A percentile compares a stretch with the other conserved stretches of the same genome.
Conservation (phyloP, 2,329 filamentous ascomycete genomes). For the Paraphoma sp. region DNA sequence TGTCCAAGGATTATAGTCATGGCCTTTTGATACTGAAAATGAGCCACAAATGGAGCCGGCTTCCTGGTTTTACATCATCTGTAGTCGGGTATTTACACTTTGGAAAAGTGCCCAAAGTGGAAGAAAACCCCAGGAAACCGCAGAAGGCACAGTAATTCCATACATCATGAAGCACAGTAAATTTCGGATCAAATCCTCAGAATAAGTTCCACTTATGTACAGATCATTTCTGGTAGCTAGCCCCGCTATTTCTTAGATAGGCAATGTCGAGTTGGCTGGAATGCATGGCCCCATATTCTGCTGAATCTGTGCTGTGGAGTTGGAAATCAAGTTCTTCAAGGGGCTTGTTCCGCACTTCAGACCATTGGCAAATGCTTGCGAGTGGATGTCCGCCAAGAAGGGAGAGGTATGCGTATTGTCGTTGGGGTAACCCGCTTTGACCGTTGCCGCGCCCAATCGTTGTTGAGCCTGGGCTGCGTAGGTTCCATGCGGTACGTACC, state of each 20-base stretch:
- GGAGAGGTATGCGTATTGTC: slow-evolving; percentile 34
- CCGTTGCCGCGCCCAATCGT: slow-evolving; percentile 18
- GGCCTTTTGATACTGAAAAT: no score
- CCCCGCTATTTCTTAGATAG: slow-evolving; percentile 4
- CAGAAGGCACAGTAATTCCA: no score
- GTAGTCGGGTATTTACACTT: no score
- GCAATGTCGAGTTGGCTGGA: slow-evolving; percentile 23
- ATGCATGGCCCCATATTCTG: slow-evolving; percentile 20
- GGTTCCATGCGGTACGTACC: slow-evolving; percentile 63
- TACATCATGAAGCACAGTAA: no score
- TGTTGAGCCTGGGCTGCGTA: slow-evolving; percentile 56
- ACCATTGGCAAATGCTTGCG: slow-evolving; percentile 26
- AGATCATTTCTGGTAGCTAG: no score
- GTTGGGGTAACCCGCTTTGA: slow-evolving; percentile 29
- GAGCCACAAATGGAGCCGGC: no score
- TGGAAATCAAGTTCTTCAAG: slow-evolving; percentile 22
- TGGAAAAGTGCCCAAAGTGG: no score
- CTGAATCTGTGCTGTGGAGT: slow-evolving; percentile 29
- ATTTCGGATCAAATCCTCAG: not conserved
- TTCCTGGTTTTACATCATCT: no score
- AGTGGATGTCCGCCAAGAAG: slow-evolving; percentile 24
- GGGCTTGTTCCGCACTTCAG: slow-evolving; percentile 30
- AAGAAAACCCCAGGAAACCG: no score
- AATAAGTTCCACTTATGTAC: not conserved
- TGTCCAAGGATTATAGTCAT: no score